phyloP scores from a whole-genome alignment of 202 grass and related monocot genomes.

The Schoenoplectus triqueter region DNA sequence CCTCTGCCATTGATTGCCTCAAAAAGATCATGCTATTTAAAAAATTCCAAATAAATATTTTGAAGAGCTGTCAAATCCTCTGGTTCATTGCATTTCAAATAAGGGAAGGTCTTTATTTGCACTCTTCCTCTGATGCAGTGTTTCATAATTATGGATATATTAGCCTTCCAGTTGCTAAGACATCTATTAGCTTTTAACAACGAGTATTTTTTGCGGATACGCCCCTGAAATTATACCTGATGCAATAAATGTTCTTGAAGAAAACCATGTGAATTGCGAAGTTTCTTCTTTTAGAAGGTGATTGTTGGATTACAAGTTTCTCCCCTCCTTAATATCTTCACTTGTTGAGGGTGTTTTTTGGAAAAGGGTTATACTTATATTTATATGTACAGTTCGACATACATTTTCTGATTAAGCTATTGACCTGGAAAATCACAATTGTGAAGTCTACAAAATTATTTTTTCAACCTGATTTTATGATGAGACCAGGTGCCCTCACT shows the following conservation, averaged over 20 bases:
- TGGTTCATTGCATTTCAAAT: neutral
- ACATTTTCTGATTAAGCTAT: neutral
- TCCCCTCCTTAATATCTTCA: neutral
- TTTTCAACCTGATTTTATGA: neutral
- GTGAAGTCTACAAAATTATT: neutral
- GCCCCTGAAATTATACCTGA: neutral
- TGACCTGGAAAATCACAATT: neutral
- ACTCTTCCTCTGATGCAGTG: neutral
- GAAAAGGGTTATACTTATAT: no score
- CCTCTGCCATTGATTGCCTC: neutral
- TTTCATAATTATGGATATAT: neutral
- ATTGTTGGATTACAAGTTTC: neutral
- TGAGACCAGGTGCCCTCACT: neutral
- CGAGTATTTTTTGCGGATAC: neutral
- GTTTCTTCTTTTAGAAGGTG: neutral
- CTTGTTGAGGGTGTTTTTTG: no score
- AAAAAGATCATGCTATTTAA: slow-evolving; percentile 6
- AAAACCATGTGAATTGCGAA: no score
- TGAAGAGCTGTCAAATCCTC: neutral
- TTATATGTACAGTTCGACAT: neutral
- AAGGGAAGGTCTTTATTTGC: neutral
- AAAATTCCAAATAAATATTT: neutral
- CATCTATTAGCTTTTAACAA: neutral
- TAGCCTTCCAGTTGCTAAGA: neutral
- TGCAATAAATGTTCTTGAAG: no score